Percentiles rank a stretch among this genome's conserved stretches.
These are phyloP conservation scores for Phaeotremella fagi DNA, from an alignment of 768 basidiomycete species.

Conservation along the genomic window DNA sequence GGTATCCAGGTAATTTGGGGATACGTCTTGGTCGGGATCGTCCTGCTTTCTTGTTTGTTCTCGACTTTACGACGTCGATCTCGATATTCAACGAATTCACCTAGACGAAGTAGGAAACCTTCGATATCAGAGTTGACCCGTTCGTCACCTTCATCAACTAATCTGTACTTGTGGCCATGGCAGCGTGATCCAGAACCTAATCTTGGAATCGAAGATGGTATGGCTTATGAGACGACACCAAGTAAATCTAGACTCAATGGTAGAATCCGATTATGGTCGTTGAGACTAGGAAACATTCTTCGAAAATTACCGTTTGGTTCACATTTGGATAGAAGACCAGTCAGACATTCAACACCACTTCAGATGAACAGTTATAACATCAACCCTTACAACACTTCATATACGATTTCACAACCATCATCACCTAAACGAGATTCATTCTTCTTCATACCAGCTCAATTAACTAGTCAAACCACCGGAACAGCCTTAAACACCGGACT, in stretches of 20 bases:
- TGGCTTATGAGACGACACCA: constrained; percentile 1
- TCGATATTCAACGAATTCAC: neutral
- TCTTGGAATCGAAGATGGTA: constrained; percentile 4
- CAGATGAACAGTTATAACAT: neutral
- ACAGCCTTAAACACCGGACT: constrained; percentile 2
- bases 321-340: neutral
- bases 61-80: constrained; percentile 19
- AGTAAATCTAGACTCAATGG: constrained; percentile 2
- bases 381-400: neutral
- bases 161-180: constrained; percentile 1
- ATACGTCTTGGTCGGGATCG: constrained; percentile 26
- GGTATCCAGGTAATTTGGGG: constrained; percentile 43
- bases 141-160: neutral
- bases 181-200: neutral
- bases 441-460: constrained; percentile 19
- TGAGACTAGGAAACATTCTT: constrained; percentile 8
- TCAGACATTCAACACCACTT: neutral
- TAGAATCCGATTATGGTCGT: constrained; percentile 8
- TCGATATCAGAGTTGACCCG: constrained; percentile 19
- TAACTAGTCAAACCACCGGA: neutral
- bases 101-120: constrained; percentile 22
- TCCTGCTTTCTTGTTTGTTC: constrained; percentile 24
- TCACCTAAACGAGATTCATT: constrained; percentile 10
- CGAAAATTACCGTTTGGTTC: constrained; percentile 3
- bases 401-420: constrained; percentile 9